Evolutionary conservation across 179 eudicot genomes (phyloP).

Genomic region (Sideroxylon spinosum): DNA sequence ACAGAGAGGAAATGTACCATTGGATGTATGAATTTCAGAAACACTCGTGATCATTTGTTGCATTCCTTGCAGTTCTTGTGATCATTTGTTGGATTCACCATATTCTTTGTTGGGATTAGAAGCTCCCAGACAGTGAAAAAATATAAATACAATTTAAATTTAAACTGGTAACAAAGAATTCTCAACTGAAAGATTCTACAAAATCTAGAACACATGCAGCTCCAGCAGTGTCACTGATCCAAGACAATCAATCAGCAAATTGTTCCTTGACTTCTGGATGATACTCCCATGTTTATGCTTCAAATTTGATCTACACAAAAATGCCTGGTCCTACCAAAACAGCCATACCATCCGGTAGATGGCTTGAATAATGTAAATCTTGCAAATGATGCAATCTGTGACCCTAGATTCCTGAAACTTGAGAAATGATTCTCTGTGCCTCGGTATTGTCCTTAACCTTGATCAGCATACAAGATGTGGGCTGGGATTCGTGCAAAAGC

Average conservation of each 20-base stretch:
- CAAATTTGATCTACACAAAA: neutral
- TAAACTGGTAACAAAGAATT: neutral
- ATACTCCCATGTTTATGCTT: neutral
- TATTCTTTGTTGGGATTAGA: neutral
- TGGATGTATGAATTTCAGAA: neutral
- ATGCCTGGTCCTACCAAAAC: neutral
- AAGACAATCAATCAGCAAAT: neutral
- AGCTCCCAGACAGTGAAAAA: neutral
- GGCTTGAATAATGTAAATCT: neutral
- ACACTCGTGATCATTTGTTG: too few relatives aligned
- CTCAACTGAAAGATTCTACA: slow-evolving; percentile 1
- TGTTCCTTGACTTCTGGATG: neutral
- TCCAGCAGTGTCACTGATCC: neutral
- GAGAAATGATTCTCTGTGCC: neutral
- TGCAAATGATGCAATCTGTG: neutral
- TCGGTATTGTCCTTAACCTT: neutral
- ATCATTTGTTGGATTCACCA: neutral
- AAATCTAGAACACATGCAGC: neutral
- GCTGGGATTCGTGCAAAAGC: neutral
- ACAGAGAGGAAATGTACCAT: neutral
- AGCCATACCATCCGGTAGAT: neutral
- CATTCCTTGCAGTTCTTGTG: neutral
- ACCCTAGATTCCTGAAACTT: too few relatives aligned
- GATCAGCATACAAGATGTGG: neutral
- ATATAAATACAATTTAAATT: neutral